Conservation (phyloP, 2,329 filamentous ascomycete species). For the Xylariaceae sp. region DNA sequence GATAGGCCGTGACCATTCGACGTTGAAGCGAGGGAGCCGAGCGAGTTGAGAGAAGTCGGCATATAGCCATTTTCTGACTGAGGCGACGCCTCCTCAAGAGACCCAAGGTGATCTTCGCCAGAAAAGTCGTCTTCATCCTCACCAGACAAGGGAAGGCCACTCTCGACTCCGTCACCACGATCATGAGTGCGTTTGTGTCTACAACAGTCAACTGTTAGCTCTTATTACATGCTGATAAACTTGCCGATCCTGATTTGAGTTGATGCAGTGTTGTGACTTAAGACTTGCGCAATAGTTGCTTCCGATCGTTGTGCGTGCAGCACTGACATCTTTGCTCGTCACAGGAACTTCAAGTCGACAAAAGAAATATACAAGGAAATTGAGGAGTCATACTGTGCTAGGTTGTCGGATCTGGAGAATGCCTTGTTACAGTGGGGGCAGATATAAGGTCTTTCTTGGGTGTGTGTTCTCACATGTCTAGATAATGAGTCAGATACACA, state of each 20-base stretch:
- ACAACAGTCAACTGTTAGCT: conserved; percentile 50
- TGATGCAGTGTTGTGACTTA: conserved; percentile 45
- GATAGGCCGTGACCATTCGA: conserved; percentile 39
- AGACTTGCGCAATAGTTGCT: conserved; percentile 36
- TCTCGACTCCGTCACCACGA: conserved; percentile 66
- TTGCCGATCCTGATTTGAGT: conserved; percentile 39
- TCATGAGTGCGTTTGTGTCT: conserved; percentile 84
- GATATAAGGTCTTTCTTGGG: conserved; percentile 97
- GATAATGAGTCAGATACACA: conserved; percentile 55
- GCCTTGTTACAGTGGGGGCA: conserved; percentile 98
- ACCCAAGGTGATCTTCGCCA: conserved; percentile 83
- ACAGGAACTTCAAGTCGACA: conserved; percentile 45
- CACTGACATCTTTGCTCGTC: conserved; percentile 51
- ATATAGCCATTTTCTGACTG: conserved; percentile 71
- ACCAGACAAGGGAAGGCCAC: conserved; percentile 69
- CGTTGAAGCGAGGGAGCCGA: conserved; percentile 45
- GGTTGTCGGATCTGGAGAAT: conserved; percentile 97
- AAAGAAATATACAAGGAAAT: conserved; percentile 47
- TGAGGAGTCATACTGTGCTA: conserved; percentile 80
- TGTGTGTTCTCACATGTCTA: conserved; percentile 99
- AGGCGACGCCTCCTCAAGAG: conserved; percentile 79
- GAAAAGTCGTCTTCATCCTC: conserved; percentile 85
- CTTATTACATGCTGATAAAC: conserved; percentile 17
- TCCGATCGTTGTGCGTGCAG: conserved; percentile 38
- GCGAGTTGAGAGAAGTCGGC: conserved; percentile 56